These are phyloP conservation scores for Ceratobasidium theobromae DNA, from an alignment of 1,284 basidiomycete species.

Conservation along the genomic window DNA sequence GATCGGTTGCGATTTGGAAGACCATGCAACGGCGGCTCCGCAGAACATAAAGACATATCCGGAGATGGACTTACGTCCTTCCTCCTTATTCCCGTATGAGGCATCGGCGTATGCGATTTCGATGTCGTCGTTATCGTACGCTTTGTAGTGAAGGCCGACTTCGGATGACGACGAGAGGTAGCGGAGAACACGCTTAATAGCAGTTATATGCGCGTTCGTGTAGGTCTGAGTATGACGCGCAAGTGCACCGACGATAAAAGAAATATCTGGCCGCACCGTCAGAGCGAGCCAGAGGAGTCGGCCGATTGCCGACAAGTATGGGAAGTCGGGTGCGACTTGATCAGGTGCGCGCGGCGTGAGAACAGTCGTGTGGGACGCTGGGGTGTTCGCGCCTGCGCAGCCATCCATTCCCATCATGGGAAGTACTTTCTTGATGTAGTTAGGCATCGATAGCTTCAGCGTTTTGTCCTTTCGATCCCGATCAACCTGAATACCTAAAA, in stretches of 20 bases:
- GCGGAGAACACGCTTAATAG: constrained; percentile 46
- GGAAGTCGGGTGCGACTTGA: neutral
- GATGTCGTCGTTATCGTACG: constrained; percentile 36
- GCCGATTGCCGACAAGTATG: neutral
- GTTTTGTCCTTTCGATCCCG: neutral
- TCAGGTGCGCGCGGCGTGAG: neutral
- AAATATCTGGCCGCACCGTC: neutral
- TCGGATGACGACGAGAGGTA: constrained; percentile 49
- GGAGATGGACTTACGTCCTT: constrained; percentile 43
- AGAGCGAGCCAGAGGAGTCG: neutral
- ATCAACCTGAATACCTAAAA: constrained; percentile 33
- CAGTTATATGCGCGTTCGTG: constrained; percentile 44
- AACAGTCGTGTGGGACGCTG: neutral
- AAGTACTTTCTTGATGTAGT: constrained; percentile 12
- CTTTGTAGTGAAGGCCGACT: constrained; percentile 41
- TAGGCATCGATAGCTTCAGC: constrained; percentile 15
- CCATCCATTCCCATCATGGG: neutral
- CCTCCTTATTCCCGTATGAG: constrained; percentile 40
- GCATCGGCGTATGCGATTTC: constrained; percentile 7
- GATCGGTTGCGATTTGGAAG: constrained; percentile 45
- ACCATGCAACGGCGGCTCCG: constrained; percentile 46
- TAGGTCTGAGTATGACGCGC: neutral
- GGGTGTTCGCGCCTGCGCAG: neutral
- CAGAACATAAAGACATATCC: constrained; percentile 45
- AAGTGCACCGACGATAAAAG: neutral